These are phyloP conservation scores for Colletotrichum simmondsii DNA, from an alignment of 2,329 filamentous ascomycete genomes.

Conservation along the genomic window DNA sequence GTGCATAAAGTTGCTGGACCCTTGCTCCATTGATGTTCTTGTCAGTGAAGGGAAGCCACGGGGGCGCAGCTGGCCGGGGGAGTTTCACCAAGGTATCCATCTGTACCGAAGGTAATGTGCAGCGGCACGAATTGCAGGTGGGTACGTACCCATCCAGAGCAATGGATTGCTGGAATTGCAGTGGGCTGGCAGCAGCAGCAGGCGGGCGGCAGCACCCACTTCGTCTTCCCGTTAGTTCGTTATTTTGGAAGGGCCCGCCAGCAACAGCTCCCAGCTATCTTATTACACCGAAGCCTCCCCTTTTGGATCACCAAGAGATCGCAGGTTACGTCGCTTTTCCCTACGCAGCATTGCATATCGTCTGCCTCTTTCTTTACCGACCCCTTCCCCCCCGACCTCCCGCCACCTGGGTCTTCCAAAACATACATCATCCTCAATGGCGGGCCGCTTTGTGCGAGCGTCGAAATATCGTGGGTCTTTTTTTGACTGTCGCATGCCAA, in stretches of 20 bases:
- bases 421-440: conserved; percentile 53
- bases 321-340: conserved; percentile 23
- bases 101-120: conserved; percentile 1
- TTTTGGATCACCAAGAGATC: conserved; percentile 32
- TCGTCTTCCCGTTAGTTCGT: conserved; percentile 30
- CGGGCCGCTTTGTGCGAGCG: conserved; percentile 74
- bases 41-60: conserved; percentile 19
- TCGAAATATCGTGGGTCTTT: conserved; percentile 73
- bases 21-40: conserved; percentile 13
- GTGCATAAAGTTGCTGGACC: conserved; percentile 31
- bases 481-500: conserved; percentile 36
- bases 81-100: conserved; percentile 30
- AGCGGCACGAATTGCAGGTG: conserved; percentile 4
- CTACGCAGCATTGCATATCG: conserved; percentile 25
- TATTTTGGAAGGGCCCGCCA: conserved; percentile 27
- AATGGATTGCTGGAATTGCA: conserved; percentile 5
- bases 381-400: not conserved
- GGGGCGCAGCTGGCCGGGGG: conserved; percentile 32
- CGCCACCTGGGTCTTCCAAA: not conserved
- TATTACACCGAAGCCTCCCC: conserved; percentile 31
- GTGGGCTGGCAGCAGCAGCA: conserved; percentile 5
- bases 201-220: conserved; percentile 12
- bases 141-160: conserved; percentile 22
- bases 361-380: conserved; percentile 7
- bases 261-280: conserved; percentile 23